Evolutionary conservation across 192 early-diverging fungal genomes (phyloP).

Genomic region (Rhizophagus clarus): DNA sequence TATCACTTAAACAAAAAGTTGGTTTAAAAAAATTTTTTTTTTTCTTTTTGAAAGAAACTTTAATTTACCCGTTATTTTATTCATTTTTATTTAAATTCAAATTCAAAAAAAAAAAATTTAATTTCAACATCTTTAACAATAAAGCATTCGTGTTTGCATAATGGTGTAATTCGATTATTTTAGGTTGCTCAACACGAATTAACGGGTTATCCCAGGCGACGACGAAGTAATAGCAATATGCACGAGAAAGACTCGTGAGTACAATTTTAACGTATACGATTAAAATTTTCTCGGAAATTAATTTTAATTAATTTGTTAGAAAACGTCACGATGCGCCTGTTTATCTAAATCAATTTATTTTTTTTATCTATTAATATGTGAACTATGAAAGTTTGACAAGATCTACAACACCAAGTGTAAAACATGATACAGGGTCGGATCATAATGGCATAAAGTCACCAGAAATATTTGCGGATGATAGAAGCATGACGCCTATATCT

Average conservation of each 20-base stretch:
- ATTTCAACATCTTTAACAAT: background rate
- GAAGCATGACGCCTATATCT: constrained; percentile 16
- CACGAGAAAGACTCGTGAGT: too few species aligned
- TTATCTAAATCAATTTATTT: too few species aligned
- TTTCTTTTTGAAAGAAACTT: background rate
- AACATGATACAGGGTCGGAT: background rate
- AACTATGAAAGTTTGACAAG: background rate
- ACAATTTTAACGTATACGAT: too few species aligned
- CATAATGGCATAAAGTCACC: background rate
- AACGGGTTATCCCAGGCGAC: background rate
- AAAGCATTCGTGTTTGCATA: background rate
- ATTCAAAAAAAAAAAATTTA: background rate
- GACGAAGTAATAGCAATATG: background rate
- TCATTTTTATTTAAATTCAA: background rate
- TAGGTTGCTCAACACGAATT: constrained; percentile 12
- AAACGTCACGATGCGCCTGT: too few species aligned
- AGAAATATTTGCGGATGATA: background rate
- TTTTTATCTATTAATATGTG: too few species aligned
- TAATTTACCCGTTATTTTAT: background rate
- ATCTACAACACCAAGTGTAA: background rate
- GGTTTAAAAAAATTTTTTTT: too few species aligned
- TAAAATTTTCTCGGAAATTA: too few species aligned
- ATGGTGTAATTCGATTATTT: background rate
- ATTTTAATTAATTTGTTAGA: too few species aligned
- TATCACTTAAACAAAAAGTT: constrained; percentile 41